Percentiles rank a stretch among this genome's conserved stretches.
Evolutionary conservation across 305 asterid species (phyloP).

Genomic region (Coffea humblotiana): DNA sequence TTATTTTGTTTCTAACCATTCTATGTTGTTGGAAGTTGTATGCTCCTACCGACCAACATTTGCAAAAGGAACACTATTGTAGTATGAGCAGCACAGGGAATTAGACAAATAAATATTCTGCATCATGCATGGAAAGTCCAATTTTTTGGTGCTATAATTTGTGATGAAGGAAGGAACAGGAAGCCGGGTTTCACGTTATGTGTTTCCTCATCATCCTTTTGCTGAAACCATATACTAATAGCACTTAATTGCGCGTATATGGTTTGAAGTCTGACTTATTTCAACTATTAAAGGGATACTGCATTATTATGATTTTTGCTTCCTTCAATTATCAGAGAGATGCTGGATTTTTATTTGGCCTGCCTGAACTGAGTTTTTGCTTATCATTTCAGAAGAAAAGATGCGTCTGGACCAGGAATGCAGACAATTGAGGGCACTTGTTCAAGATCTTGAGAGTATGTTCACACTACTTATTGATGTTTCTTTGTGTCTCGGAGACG

Average conservation of each 20-base stretch:
- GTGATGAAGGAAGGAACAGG: neutral
- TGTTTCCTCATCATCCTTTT: neutral
- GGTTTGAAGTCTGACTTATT: neutral
- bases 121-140: neutral
- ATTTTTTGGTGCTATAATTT: neutral
- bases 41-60: neutral
- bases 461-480: slow-evolving; percentile 7
- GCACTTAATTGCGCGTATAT: no score
- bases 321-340: neutral
- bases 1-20: neutral
- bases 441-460: slow-evolving; percentile 91
- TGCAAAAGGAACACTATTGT: neutral
- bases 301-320: neutral
- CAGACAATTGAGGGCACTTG: slow-evolving; percentile 74
- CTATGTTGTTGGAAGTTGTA: neutral
- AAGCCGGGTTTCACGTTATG: neutral
- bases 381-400: slow-evolving; percentile 65
- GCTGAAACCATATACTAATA: neutral
- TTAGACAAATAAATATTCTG: neutral
- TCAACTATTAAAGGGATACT: neutral
- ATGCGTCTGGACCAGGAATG: slow-evolving; percentile 74
- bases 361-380: neutral
- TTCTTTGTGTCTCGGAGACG: neutral
- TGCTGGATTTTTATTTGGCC: neutral
- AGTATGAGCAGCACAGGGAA: neutral